These are phyloP conservation scores for Cystoisospora suis DNA, from an alignment of 169 alveolate species.

Conservation along the genomic window DNA sequence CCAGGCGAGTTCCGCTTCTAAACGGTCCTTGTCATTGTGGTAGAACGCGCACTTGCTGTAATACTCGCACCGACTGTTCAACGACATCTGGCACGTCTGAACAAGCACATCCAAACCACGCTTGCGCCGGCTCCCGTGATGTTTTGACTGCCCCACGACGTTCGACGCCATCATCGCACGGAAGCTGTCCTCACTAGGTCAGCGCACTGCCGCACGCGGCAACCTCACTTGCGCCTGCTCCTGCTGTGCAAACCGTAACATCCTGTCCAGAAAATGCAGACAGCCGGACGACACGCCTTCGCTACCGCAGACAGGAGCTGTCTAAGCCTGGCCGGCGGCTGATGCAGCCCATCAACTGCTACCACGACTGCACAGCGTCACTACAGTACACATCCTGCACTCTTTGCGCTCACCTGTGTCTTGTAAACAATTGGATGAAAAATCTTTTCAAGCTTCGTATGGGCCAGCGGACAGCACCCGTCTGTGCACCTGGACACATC, in stretches of 20 bases:
- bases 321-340: too few relatives aligned
- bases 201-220: background rate
- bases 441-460: constrained; percentile 81
- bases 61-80: constrained; percentile 42
- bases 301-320: too few relatives aligned
- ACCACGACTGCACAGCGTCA: too few relatives aligned
- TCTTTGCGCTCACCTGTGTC: constrained; percentile 74
- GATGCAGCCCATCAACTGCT: too few relatives aligned
- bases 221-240: background rate
- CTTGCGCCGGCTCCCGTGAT: too few relatives aligned
- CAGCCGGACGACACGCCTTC: too few relatives aligned
- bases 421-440: constrained; percentile 85
- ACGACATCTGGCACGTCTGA: constrained; percentile 54
- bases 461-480: constrained; percentile 83
- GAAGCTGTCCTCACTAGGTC: too few relatives aligned
- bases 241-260: background rate
- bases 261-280: background rate
- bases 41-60: constrained; percentile 57
- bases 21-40: constrained; percentile 51
- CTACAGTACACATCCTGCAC: background rate
- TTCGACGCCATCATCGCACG: too few relatives aligned
- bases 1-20: constrained; percentile 39
- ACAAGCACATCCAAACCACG: background rate
- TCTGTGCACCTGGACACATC: constrained; percentile 69
- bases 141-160: too few relatives aligned